A percentile compares a stretch with the other conserved stretches of the same genome.
Conservation (phyloP, 108 stramenopile genomes). For the Cyclostephanos tholiformis region DNA sequence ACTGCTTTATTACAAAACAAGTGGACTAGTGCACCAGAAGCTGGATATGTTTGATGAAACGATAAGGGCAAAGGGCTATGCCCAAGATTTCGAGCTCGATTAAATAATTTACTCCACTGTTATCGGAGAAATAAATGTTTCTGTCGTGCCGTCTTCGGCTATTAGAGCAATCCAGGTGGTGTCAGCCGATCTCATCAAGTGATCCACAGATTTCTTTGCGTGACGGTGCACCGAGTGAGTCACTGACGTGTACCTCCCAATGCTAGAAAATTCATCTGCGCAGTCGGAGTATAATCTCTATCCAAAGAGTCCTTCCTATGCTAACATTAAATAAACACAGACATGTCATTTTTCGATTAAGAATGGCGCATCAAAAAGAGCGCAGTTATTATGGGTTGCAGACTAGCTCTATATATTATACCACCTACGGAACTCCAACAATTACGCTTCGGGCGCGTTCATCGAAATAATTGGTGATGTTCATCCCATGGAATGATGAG, state of each 20-base stretch:
- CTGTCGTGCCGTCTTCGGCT: not conserved
- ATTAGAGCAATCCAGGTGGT: not conserved
- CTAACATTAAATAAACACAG: too few relatives aligned
- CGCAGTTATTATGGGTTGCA: too few relatives aligned
- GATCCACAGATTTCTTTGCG: not conserved
- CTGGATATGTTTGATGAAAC: not conserved
- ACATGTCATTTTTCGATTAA: too few relatives aligned
- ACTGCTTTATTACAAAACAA: slow-evolving; percentile 57
- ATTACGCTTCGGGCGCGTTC: too few relatives aligned
- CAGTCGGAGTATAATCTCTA: too few relatives aligned
- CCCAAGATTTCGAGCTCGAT: not conserved
- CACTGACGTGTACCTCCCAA: not conserved
- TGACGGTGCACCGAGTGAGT: not conserved
- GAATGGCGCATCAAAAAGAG: too few relatives aligned
- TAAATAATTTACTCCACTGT: not conserved
- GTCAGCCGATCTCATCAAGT: not conserved
- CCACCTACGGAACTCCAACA: too few relatives aligned
- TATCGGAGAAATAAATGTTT: not conserved
- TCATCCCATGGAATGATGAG: not conserved
- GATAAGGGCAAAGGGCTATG: not conserved
- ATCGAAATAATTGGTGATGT: too few relatives aligned
- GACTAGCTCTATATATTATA: too few relatives aligned
- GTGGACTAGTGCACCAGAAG: slow-evolving; percentile 46
- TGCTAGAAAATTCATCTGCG: not conserved
- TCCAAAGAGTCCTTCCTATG: too few relatives aligned